Evolutionary conservation across 331 rosid genomes (phyloP).

Genomic region (Arachis monticola): DNA sequence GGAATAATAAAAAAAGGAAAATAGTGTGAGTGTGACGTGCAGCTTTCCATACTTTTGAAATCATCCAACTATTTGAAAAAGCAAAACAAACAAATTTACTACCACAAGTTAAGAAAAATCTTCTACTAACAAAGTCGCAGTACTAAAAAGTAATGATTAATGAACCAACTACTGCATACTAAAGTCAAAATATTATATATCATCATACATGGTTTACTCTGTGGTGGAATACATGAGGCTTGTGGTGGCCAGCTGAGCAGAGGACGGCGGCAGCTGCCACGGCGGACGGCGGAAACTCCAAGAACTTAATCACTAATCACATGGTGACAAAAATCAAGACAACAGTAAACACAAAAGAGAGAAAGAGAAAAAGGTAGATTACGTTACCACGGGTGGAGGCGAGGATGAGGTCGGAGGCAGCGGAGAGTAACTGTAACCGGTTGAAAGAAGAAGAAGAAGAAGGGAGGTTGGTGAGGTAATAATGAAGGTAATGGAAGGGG

Average conservation of each 20-base stretch:
- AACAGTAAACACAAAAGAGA: not conserved
- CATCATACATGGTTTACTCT: conserved; percentile 36
- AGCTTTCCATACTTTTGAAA: conserved; percentile 36
- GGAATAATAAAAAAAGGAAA: not conserved
- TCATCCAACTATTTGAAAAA: conserved; percentile 17
- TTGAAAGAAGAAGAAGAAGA: conserved; percentile 32
- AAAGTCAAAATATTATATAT: too few relatives aligned
- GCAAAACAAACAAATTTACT: not conserved
- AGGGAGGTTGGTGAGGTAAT: conserved; percentile 56
- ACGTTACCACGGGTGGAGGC: conserved; percentile 53
- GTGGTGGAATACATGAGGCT: conserved; percentile 39
- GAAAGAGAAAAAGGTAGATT: too few relatives aligned
- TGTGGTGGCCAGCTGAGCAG: conserved; percentile 43
- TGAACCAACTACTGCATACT: not conserved
- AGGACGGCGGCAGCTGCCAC: conserved; percentile 78
- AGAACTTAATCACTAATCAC: conserved; percentile 60
- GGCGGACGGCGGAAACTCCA: conserved; percentile 66
- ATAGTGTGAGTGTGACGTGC: conserved; percentile 35
- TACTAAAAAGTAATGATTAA: not conserved
- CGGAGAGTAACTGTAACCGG: conserved; percentile 35
- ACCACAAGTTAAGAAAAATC: not conserved
- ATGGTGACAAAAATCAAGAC: conserved; percentile 6
- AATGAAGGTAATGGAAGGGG: conserved; percentile 67
- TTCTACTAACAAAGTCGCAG: not conserved
- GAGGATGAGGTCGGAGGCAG: conserved; percentile 59